Percentiles rank a stretch among this genome's conserved stretches.
phyloP scores from a whole-genome alignment of 2,329 filamentous ascomycete genomes.

The Stachybotrys chlorohalonatus region DNA sequence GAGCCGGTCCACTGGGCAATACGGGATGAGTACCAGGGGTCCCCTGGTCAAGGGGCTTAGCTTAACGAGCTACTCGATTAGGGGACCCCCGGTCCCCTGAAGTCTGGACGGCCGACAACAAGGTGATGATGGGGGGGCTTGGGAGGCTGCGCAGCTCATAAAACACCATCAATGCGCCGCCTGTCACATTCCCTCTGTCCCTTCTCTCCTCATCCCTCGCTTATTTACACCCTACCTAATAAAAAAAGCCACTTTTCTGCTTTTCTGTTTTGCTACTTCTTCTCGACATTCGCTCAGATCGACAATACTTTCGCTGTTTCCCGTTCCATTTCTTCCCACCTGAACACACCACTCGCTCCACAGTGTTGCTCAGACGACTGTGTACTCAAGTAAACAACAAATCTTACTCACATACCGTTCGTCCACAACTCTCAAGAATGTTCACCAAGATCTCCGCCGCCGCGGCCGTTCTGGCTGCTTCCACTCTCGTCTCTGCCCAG shows the following conservation, averaged over 20 bases:
- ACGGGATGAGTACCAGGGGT: not conserved
- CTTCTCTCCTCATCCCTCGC: not conserved
- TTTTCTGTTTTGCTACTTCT: not conserved
- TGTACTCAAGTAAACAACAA: not conserved
- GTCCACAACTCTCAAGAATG: slow-evolving; percentile 13
- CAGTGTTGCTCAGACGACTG: not conserved
- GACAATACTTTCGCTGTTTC: not conserved
- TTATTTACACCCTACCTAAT: not conserved
- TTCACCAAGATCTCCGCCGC: slow-evolving; percentile 37
- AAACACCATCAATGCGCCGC: not conserved
- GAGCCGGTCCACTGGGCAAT: not conserved
- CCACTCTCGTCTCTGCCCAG: slow-evolving; percentile 42
- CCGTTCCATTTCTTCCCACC: not conserved
- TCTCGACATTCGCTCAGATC: not conserved
- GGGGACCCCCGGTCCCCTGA: not conserved
- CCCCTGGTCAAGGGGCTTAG: not conserved
- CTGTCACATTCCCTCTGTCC: not conserved
- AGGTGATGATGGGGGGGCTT: not conserved
- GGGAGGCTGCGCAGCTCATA: not conserved
- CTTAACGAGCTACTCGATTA: not conserved
- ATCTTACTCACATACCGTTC: not conserved
- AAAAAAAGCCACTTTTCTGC: not conserved
- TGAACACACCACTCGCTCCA: not conserved
- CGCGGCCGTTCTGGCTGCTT: slow-evolving; percentile 39
- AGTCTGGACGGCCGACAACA: not conserved